Evolutionary conservation across 257 asterid species (phyloP).

Genomic region (Nicotiana benthamiana): DNA sequence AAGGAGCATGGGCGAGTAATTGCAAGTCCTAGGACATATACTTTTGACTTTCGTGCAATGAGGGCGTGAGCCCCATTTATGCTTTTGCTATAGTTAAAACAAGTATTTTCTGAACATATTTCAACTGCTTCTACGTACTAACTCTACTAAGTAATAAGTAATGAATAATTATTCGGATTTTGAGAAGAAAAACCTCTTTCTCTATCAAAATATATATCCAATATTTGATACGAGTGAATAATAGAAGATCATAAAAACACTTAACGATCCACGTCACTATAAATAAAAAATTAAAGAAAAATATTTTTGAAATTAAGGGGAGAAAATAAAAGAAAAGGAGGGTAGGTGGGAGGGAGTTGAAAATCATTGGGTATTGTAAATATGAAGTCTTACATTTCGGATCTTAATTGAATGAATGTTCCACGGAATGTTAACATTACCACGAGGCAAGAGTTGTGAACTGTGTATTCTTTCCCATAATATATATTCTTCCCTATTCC

Average conservation of each 20-base stretch:
- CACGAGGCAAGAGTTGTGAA: conserved; percentile 13
- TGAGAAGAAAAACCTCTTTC: neutral
- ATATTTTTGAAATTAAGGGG: too few relatives aligned
- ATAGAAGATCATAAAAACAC: neutral
- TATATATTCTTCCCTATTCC: neutral
- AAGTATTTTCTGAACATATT: neutral
- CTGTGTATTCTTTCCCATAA: neutral
- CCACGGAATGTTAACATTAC: conserved; percentile 31
- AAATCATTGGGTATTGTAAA: neutral
- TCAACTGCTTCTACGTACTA: too few relatives aligned
- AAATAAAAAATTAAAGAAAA: too few relatives aligned
- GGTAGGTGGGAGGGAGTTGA: neutral
- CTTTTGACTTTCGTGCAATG: neutral
- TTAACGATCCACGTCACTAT: too few relatives aligned
- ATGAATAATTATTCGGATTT: neutral
- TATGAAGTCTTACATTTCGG: conserved; percentile 22
- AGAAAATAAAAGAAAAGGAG: neutral
- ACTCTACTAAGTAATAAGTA: neutral
- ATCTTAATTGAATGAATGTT: conserved; percentile 29
- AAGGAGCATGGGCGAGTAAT: neutral
- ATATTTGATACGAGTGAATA: neutral
- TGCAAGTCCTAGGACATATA: neutral
- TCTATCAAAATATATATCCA: neutral
- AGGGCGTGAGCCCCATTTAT: neutral
- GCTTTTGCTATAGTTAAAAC: neutral